Conservation (phyloP, 139 green algal genomes). For the Chlorella vulgaris region DNA sequence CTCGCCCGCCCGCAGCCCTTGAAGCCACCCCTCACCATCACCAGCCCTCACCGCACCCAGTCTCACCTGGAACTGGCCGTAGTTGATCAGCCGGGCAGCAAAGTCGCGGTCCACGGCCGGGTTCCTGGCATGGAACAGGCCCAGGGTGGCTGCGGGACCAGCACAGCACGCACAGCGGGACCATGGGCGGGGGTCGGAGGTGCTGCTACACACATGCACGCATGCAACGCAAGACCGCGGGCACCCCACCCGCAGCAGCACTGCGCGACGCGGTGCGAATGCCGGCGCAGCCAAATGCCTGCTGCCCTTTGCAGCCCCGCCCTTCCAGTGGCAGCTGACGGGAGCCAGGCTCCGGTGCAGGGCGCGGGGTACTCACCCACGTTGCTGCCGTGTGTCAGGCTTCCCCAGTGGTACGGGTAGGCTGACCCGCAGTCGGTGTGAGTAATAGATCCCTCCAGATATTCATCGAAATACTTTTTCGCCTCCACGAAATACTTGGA, state of each 20-base stretch:
- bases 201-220: too few species aligned
- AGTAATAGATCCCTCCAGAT: slow-evolving; percentile 17
- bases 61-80: slow-evolving; percentile 39
- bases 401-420: slow-evolving; percentile 49
- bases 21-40: too few species aligned
- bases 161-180: too few species aligned
- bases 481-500: neutral
- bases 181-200: too few species aligned
- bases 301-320: too few species aligned
- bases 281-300: too few species aligned
- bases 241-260: too few species aligned
- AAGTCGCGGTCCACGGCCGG: slow-evolving; percentile 9
- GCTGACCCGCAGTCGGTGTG: slow-evolving; percentile 40
- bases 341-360: neutral
- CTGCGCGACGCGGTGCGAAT: too few species aligned
- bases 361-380: neutral
- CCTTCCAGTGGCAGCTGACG: neutral
- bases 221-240: too few species aligned
- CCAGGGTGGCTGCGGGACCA: slow-evolving; percentile 23
- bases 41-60: too few species aligned
- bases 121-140: slow-evolving; percentile 19
- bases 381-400: slow-evolving; percentile 28
- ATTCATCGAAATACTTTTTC: neutral
- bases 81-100: slow-evolving; percentile 40
- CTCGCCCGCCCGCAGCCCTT: too few species aligned